Evolutionary conservation across 805 yeast species (phyloP).

Genomic region (Dipodascopsis tothii): DNA sequence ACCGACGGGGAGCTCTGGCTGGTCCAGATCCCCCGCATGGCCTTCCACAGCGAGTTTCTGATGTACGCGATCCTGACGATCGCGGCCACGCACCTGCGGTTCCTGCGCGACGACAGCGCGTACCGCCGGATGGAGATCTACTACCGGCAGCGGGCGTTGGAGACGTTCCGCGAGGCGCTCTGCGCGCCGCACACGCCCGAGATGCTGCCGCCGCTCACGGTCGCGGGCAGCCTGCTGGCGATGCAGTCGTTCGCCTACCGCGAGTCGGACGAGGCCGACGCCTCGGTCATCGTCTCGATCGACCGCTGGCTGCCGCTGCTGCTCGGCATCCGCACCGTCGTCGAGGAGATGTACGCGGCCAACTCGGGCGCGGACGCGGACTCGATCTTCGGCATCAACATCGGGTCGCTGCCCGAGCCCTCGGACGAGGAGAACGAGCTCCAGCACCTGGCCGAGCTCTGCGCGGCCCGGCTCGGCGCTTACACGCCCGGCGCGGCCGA

Average conservation of each 20-base stretch:
- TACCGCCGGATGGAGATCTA: slow-evolving; percentile 22
- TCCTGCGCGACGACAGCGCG: slow-evolving; percentile 10
- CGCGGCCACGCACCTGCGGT: slow-evolving; percentile 19
- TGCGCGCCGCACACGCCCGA: slow-evolving; percentile 15
- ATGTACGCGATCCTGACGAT: slow-evolving; percentile 24
- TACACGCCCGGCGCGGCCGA: slow-evolving; percentile 5
- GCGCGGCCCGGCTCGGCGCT: not conserved
- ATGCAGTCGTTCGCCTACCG: slow-evolving; percentile 21
- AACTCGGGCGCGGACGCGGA: slow-evolving; percentile 16
- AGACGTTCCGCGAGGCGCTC: slow-evolving; percentile 21
- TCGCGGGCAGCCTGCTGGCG: slow-evolving; percentile 21
- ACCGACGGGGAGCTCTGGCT: slow-evolving; percentile 23
- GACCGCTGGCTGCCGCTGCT: slow-evolving; percentile 21
- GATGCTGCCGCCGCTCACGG: slow-evolving; percentile 19
- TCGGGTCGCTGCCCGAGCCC: slow-evolving; percentile 8
- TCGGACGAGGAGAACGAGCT: not conserved
- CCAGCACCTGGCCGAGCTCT: not conserved
- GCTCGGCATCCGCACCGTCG: slow-evolving; percentile 20
- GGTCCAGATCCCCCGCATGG: slow-evolving; percentile 18
- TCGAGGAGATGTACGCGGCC: slow-evolving; percentile 17
- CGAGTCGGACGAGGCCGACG: slow-evolving; percentile 13
- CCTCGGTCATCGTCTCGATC: slow-evolving; percentile 12
- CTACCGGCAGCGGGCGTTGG: slow-evolving; percentile 22
- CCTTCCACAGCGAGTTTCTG: slow-evolving; percentile 18
- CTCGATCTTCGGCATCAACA: slow-evolving; percentile 8